A percentile compares a stretch with the other conserved stretches of the same genome.
These are phyloP conservation scores for Beauveria bassiana DNA, from an alignment of 2,329 filamentous ascomycete species.

Conservation along the genomic window DNA sequence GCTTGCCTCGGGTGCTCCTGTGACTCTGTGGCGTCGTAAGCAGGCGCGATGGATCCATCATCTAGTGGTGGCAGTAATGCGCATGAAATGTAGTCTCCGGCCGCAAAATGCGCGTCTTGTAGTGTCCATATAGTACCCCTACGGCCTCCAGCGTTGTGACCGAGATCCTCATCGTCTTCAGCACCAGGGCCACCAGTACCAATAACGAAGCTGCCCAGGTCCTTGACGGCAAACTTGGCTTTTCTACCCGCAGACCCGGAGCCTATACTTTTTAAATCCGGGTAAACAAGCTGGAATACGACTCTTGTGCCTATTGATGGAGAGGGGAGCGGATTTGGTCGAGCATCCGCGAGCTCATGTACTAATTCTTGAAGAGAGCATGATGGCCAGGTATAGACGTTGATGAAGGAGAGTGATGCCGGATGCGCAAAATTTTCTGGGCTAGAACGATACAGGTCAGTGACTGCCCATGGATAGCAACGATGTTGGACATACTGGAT, in stretches of 20 bases:
- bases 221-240: slow-evolving; percentile 64
- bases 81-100: slow-evolving; percentile 82
- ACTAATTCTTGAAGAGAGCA: slow-evolving; percentile 77
- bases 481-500: slow-evolving; percentile 47
- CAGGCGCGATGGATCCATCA: slow-evolving; percentile 66
- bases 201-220: slow-evolving; percentile 76
- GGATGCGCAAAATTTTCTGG: background rate
- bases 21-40: slow-evolving; percentile 21
- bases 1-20: background rate
- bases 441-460: background rate
- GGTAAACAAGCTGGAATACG: slow-evolving; percentile 80
- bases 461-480: background rate
- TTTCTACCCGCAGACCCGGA: slow-evolving; percentile 16
- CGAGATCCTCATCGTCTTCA: slow-evolving; percentile 29
- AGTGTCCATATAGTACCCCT: slow-evolving; percentile 69
- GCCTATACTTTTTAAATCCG: slow-evolving; percentile 50
- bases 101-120: slow-evolving; percentile 69
- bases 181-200: slow-evolving; percentile 47
- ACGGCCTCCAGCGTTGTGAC: slow-evolving; percentile 32
- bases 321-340: slow-evolving; percentile 59
- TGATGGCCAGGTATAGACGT: slow-evolving; percentile 76
- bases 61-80: slow-evolving; percentile 68
- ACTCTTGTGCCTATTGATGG: slow-evolving; percentile 75
- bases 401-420: background rate
- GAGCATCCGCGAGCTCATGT: slow-evolving; percentile 61